Conservation (phyloP, 495 filamentous ascomycete genomes). For the Lasiosphaeria ovina region DNA sequence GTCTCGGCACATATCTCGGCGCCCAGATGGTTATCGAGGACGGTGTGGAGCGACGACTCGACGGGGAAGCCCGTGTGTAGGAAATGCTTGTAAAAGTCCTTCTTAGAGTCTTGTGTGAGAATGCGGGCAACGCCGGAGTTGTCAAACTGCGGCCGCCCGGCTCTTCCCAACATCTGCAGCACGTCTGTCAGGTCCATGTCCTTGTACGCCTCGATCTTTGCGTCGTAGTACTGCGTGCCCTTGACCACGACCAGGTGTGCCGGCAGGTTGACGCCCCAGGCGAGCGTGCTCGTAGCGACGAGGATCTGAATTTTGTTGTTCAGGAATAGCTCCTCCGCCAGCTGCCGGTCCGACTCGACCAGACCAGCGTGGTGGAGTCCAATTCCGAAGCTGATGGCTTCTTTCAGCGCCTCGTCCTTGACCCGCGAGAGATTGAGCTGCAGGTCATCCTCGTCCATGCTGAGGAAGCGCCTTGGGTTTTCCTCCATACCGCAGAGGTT, state of each 20-base stretch:
- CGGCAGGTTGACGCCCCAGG: slow-evolving; percentile 98
- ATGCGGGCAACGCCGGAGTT: slow-evolving; percentile 92
- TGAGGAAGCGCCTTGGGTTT: slow-evolving; percentile 86
- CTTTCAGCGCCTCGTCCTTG: slow-evolving; percentile 87
- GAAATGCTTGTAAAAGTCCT: slow-evolving; percentile 99
- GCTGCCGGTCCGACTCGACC: slow-evolving; percentile 86
- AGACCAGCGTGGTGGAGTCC: slow-evolving; percentile 96
- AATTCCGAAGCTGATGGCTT: slow-evolving; percentile 93
- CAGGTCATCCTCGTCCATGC: slow-evolving; percentile 93
- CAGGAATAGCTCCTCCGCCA: slow-evolving; percentile 90
- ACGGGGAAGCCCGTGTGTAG: slow-evolving; percentile 97
- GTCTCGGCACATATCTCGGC: slow-evolving; percentile 94
- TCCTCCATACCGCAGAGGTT: slow-evolving; percentile 99
- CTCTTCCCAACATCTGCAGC: slow-evolving; percentile 95
- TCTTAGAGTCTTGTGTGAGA: slow-evolving; percentile 96
- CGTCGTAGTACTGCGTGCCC: slow-evolving; percentile 97
- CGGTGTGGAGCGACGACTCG: slow-evolving; percentile 92
- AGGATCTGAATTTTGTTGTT: slow-evolving; percentile 98
- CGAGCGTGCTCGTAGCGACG: slow-evolving; percentile 93
- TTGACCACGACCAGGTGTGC: slow-evolving; percentile 98
- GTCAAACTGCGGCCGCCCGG: slow-evolving; percentile 95
- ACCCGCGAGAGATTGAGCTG: slow-evolving; percentile 77
- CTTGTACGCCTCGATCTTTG: slow-evolving; percentile 94
- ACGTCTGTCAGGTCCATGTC: slow-evolving; percentile 99
- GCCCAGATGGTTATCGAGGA: slow-evolving; percentile 93